Percentiles rank a stretch among this genome's conserved stretches.
Conservation (phyloP, 768 basidiomycete genomes). For the Lactifluus piperatus region DNA sequence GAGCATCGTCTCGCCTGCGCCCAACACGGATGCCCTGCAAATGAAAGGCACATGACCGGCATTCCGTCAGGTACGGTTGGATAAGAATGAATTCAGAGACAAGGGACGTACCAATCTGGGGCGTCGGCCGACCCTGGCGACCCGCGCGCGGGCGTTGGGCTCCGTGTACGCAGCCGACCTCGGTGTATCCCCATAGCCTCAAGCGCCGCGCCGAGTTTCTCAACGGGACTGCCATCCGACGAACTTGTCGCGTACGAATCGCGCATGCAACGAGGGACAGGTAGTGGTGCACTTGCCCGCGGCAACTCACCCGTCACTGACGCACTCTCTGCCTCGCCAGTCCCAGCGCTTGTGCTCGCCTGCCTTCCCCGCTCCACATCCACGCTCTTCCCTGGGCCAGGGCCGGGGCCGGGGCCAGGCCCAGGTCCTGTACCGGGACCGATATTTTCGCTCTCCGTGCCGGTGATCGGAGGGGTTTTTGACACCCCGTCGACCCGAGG, state of each 20-base stretch:
- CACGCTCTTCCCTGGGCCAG: not conserved
- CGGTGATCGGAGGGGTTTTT: not conserved
- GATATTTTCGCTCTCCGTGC: not conserved
- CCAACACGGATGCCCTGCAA: conserved; percentile 31
- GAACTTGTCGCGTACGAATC: conserved; percentile 37
- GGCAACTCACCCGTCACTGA: not conserved
- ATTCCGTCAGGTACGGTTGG: no score
- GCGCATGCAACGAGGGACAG: conserved; percentile 22
- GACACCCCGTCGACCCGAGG: not conserved
- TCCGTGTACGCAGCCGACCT: conserved; percentile 45
- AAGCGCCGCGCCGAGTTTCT: conserved; percentile 29
- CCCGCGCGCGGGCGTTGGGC: conserved; percentile 40
- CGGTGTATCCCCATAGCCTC: conserved; percentile 33
- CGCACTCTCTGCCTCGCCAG: conserved; percentile 2
- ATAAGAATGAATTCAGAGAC: no score
- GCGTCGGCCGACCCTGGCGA: conserved; percentile 19
- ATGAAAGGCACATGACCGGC: no score
- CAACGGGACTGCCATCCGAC: conserved; percentile 40
- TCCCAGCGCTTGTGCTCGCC: not conserved
- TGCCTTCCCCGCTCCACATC: not conserved
- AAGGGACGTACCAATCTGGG: conserved; percentile 37
- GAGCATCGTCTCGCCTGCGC: conserved; percentile 39
- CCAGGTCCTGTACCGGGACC: not conserved
- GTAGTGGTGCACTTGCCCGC: conserved; percentile 20
- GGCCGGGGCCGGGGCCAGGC: not conserved